Base-by-base conservation (phyloP, 257 asterid genomes). In the Przewalskia tangutica region DNA sequence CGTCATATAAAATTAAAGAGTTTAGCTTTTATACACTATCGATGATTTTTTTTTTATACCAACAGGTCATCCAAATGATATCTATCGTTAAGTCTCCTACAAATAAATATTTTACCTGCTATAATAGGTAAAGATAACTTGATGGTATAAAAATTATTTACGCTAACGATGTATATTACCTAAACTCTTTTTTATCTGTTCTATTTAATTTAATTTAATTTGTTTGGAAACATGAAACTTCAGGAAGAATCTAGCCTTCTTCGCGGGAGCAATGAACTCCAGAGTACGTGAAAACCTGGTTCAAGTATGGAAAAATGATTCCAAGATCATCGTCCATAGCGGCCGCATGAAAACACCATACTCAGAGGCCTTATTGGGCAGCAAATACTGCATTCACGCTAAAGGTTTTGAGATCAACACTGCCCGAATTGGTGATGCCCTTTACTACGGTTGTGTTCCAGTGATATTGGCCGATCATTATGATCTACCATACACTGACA, bases 341-440 rank as follows among this genome's bases (percentile, higher is more conserved):
- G 54, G 87, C 2, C 89, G 97, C 6, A 89, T 95, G 38, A 89
- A 93, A 84, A 94, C 95, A 3, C 91, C 99, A 0, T 94, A 96
- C 62, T 92, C 99, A 0, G 97, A 94, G 78, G 89, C 97, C 13
- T 96, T 92, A 6, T 16, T 91, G 7, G 86, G 90, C 6, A 96
- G 99, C 91, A 93, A 91, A 81, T 96, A 86, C 86, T 96, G 99
- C 92, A 86, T 96, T 56, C 97, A 93, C 5, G 99, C 97, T 2
- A 96, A 93, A 86, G 99, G 99, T 4, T 96, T 90, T 42, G 99
- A 96, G 82, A 92, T 96, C 2, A 96, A 96, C 93, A 96, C 99
- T 0, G 98, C 98, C 1, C 86, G 98, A 3, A 86, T 94, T 6
- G 97, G 91, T 13, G 98, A 94, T 23, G 95, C 98, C 0, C 6